phyloP scores from a whole-genome alignment of 208 protist genomes.

The Wallacemonas sp. region DNA sequence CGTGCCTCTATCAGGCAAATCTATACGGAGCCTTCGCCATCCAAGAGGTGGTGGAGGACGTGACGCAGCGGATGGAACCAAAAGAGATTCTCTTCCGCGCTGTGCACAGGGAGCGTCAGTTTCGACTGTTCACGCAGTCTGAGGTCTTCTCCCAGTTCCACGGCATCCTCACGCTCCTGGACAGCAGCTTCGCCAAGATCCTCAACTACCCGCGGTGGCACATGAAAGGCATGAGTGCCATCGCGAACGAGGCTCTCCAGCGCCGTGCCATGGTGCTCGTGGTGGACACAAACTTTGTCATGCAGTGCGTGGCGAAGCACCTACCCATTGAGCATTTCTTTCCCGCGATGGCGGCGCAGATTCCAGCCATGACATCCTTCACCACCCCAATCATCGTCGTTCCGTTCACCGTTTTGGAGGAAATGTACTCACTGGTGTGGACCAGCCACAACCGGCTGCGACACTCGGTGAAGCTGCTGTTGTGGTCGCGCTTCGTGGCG shows the following conservation, averaged over 20 bases:
- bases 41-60: slow-evolving; percentile 59
- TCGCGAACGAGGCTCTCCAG: slow-evolving; percentile 42
- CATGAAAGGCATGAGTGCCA: slow-evolving; percentile 31
- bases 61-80: slow-evolving; percentile 49
- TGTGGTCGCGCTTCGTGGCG: slow-evolving; percentile 71
- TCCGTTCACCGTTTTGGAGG: slow-evolving; percentile 79
- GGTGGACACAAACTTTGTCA: slow-evolving; percentile 85
- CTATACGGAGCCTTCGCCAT: slow-evolving; percentile 54
- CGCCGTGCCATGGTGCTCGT: slow-evolving; percentile 47
- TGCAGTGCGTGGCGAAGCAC: slow-evolving; percentile 78
- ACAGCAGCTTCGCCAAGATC: slow-evolving; percentile 42
- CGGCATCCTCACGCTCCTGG: slow-evolving; percentile 46
- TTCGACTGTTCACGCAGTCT: slow-evolving; percentile 48
- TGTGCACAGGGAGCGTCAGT: slow-evolving; percentile 24
- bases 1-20: slow-evolving; percentile 72
- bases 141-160: slow-evolving; percentile 59
- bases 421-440: slow-evolving; percentile 74
- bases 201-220: slow-evolving; percentile 53
- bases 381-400: slow-evolving; percentile 43
- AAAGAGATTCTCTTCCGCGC: slow-evolving; percentile 19
- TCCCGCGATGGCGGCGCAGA: slow-evolving; percentile 47
- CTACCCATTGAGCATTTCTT: slow-evolving; percentile 74
- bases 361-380: slow-evolving; percentile 38
- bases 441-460: slow-evolving; percentile 29
- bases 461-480: slow-evolving; percentile 38